Base-by-base conservation (phyloP, 306 rosid genomes). In the Casuarina equisetifolia region DNA sequence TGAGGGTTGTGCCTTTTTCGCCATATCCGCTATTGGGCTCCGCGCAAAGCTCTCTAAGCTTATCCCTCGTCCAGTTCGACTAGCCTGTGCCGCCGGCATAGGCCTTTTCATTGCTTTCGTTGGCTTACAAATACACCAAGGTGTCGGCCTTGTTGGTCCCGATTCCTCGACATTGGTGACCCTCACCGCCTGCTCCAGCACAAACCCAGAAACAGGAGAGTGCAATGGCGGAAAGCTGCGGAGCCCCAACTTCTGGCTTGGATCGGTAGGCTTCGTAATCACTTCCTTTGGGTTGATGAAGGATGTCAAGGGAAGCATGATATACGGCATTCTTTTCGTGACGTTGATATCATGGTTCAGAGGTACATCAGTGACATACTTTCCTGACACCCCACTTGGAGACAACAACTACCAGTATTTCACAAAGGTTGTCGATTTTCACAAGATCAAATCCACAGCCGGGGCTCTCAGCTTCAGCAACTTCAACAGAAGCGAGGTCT, bases 101-200 rank as follows among this genome's bases (percentile, higher is more conserved):
- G 99, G 99, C 75, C 94, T 95, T 64, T 95, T 95, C 53, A 92
- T 95, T 54, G 98, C 99, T 6, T 92, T 95, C 48, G 97, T 93
- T 82, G 99, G 98, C 86, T 63, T 95, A 0, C 99, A 95, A 59
- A 55, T 59, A 36, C 89, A 84, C 17, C 91, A 88, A 25, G 99
- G 99, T 0, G 55, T 95, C 61, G 97, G 99, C 80, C 88, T 92
- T 10, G 58, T 95, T 74, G 99, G 99, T 67, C 96, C 97, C 0
- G 96, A 92, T 38, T 16, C 81, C 0, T 81, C 98, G 0, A 95
- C 90, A 6, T 79, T 95, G 57, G 88, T 95, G 0, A 88, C 99
- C 10, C 67, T 92, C 76, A 76, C 97, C 0, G 99, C 97, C 32
- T 95, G 99, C 58, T 51, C 82, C 0, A 70, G 0, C 1, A 81